These are phyloP conservation scores for Exophiala mesophila DNA, from an alignment of 2,329 filamentous ascomycete species.

Conservation along the genomic window DNA sequence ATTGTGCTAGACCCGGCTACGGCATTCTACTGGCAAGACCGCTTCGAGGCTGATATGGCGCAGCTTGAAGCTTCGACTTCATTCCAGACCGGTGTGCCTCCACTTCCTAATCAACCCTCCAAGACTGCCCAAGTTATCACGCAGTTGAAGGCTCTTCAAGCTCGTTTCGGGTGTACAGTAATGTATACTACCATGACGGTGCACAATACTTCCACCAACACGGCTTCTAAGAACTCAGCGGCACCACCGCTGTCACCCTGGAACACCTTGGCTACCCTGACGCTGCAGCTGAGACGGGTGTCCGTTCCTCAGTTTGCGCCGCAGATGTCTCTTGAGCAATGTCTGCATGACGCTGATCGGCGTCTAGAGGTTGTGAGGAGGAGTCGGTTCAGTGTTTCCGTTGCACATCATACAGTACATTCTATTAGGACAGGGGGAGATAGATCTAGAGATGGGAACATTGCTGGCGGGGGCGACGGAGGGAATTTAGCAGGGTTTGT, in stretches of 20 bases:
- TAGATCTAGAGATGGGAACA: too few relatives aligned
- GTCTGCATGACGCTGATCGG: constrained; percentile 32
- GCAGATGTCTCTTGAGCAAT: constrained; percentile 32
- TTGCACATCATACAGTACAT: too few relatives aligned
- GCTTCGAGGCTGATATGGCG: constrained; percentile 40
- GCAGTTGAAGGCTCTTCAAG: constrained; percentile 34
- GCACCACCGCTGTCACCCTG: constrained; percentile 33
- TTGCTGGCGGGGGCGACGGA: neutral
- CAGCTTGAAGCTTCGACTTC: constrained; percentile 36
- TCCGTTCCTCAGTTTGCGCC: constrained; percentile 34
- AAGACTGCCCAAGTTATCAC: constrained; percentile 16
- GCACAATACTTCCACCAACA: constrained; percentile 23
- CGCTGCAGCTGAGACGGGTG: constrained; percentile 35
- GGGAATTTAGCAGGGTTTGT: constrained; percentile 4
- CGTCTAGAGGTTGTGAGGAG: constrained; percentile 33
- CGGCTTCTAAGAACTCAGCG: constrained; percentile 9
- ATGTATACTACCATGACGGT: constrained; percentile 34
- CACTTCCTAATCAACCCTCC: constrained; percentile 1
- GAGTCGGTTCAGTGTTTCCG: constrained; percentile 9
- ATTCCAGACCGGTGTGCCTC: constrained; percentile 3
- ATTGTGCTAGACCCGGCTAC: constrained; percentile 53
- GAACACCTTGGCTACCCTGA: constrained; percentile 35
- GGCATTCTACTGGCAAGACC: constrained; percentile 53
- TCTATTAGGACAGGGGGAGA: too few relatives aligned
- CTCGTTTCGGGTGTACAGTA: constrained; percentile 36